A percentile compares a stretch with the other conserved stretches of the same genome.
Conservation (phyloP, 2,329 filamentous ascomycete genomes). For the Trichoderma arundinaceum region DNA sequence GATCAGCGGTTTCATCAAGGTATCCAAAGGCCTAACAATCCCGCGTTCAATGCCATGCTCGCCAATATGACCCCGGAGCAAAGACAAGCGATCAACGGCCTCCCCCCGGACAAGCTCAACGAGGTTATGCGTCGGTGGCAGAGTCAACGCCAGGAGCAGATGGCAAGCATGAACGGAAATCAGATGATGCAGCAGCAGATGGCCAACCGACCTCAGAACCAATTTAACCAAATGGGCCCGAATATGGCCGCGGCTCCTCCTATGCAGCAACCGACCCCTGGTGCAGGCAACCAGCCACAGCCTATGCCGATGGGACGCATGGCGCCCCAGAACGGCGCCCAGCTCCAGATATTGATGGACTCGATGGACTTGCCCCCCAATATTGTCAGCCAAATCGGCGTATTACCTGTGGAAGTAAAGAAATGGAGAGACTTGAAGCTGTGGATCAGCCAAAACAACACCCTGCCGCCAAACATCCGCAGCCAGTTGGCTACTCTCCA, state of each 20-base stretch:
- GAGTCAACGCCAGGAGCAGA: slow-evolving; percentile 45
- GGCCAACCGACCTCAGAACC: slow-evolving; percentile 41
- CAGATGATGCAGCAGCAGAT: slow-evolving; percentile 44
- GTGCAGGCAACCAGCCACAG: slow-evolving; percentile 39
- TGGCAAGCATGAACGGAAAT: slow-evolving; percentile 41
- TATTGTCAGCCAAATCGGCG: slow-evolving; percentile 42
- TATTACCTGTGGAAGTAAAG: slow-evolving; percentile 51
- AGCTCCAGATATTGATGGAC: slow-evolving; percentile 53
- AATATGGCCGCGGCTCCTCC: slow-evolving; percentile 41
- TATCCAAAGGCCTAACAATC: slow-evolving; percentile 54
- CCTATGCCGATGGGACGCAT: slow-evolving; percentile 40
- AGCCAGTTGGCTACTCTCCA: slow-evolving; percentile 46
- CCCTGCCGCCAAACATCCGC: slow-evolving; percentile 42
- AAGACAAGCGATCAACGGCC: slow-evolving; percentile 49
- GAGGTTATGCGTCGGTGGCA: slow-evolving; percentile 60
- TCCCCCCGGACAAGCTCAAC: slow-evolving; percentile 57
- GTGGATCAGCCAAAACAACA: slow-evolving; percentile 49
- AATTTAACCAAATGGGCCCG: slow-evolving; percentile 44
- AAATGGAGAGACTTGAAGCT: slow-evolving; percentile 56
- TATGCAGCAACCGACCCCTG: slow-evolving; percentile 42
- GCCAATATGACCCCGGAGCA: slow-evolving; percentile 54
- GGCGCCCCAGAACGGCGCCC: slow-evolving; percentile 40
- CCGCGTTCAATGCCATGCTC: slow-evolving; percentile 51
- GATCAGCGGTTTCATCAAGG: slow-evolving; percentile 60
- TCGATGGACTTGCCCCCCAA: slow-evolving; percentile 53